phyloP scores from a whole-genome alignment of 2,329 filamentous ascomycete genomes.

The Aspergillus ochraceoroseus region DNA sequence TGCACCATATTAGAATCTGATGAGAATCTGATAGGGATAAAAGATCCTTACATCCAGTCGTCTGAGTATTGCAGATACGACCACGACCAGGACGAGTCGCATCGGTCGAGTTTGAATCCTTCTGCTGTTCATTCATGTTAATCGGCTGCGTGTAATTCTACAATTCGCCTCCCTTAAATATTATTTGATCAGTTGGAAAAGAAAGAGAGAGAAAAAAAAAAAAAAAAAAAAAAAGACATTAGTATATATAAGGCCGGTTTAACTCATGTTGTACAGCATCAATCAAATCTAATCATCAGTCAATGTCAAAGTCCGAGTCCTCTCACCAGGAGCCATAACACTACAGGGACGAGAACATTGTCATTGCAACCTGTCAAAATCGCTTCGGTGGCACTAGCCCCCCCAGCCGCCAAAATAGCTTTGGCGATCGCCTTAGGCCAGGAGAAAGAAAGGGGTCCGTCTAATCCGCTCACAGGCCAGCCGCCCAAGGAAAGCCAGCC shows the following conservation, averaged over 20 bases:
- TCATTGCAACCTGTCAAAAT: conserved; percentile 96
- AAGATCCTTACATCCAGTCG: no score
- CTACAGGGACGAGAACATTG: conserved; percentile 92
- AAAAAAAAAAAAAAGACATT: not conserved
- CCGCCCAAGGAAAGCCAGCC: conserved; percentile 71
- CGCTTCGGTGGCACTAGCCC: conserved; percentile 88
- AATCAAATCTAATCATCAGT: not conserved
- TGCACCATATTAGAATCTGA: no score
- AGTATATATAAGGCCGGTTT: conserved; percentile 1
- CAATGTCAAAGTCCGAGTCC: conserved; percentile 51
- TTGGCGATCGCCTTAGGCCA: conserved; percentile 49
- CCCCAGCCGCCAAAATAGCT: conserved; percentile 64
- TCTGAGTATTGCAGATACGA: no score
- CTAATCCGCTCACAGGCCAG: conserved; percentile 49
- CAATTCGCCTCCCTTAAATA: no score
- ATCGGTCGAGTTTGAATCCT: no score
- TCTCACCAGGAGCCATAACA: conserved; percentile 87
- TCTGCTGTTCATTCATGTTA: no score
- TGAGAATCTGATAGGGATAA: no score
- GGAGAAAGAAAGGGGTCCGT: conserved; percentile 18
- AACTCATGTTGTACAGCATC: conserved; percentile 8
- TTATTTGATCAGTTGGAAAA: no score
- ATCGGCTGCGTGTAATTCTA: no score
- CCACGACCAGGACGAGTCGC: no score
- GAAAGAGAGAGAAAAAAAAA: not conserved